phyloP scores from a whole-genome alignment of 164 flowering plant genomes.

The Kingdonia uniflora region DNA sequence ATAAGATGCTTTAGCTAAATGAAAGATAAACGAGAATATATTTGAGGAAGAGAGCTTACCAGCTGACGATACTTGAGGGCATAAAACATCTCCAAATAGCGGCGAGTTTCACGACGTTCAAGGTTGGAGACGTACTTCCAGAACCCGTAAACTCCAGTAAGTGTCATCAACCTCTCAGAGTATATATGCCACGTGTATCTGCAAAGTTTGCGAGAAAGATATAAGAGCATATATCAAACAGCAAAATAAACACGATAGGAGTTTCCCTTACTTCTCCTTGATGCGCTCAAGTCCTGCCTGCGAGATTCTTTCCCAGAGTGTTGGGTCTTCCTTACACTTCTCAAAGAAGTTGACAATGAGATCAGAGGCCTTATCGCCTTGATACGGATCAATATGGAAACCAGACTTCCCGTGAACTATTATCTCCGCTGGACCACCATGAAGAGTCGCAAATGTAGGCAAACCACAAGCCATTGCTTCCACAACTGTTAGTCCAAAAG shows the following conservation, averaged over 20 bases:
- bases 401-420: constrained; percentile 87
- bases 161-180: constrained; percentile 76
- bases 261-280: constrained; percentile 58
- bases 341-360: constrained; percentile 70
- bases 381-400: constrained; percentile 94
- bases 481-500: too few relatives aligned
- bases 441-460: too few relatives aligned
- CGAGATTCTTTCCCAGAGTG: constrained; percentile 74
- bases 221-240: neutral
- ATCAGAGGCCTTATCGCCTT: constrained; percentile 82
- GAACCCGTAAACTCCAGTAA: constrained; percentile 90
- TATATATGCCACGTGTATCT: constrained; percentile 95
- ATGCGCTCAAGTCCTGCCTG: constrained; percentile 68
- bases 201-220: neutral
- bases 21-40: too few relatives aligned
- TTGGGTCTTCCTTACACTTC: constrained; percentile 63
- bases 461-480: constrained; percentile 97
- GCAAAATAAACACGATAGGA: neutral
- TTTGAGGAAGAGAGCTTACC: constrained; percentile 58
- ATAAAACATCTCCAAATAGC: constrained; percentile 94
- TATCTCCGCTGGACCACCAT: too few relatives aligned
- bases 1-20: too few relatives aligned
- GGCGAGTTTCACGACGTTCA: constrained; percentile 77
- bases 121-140: too few relatives aligned
- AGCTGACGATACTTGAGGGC: constrained; percentile 74